Percentiles rank a stretch among this genome's conserved stretches.
Evolutionary conservation across 2,329 filamentous ascomycete genomes (phyloP).

Genomic region (Epichloe festucae): DNA sequence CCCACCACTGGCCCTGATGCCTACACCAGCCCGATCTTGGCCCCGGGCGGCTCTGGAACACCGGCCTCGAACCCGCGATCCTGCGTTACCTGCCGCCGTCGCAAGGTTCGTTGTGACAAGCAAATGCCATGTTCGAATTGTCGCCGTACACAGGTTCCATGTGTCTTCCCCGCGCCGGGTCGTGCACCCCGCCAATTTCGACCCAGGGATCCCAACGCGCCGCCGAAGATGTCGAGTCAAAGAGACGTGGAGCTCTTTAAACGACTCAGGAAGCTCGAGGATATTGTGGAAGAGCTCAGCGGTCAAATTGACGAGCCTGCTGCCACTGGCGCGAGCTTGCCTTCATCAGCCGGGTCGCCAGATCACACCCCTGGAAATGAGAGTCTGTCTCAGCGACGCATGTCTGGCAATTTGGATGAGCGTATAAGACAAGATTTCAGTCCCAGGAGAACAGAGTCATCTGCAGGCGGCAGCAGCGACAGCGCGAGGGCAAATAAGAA

Average conservation of each 20-base stretch:
- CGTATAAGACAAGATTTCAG: constrained; percentile 6
- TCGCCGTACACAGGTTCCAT: constrained; percentile 55
- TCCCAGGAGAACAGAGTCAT: constrained; percentile 14
- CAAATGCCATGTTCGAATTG: constrained; percentile 66
- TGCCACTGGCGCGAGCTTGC: constrained; percentile 17
- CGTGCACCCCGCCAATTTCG: constrained; percentile 56
- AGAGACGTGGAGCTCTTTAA: constrained; percentile 59
- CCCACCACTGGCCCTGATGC: constrained; percentile 27
- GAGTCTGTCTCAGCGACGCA: constrained; percentile 4
- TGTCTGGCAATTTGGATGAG: constrained; percentile 6
- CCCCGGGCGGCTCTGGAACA: constrained; percentile 18
- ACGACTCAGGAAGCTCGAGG: constrained; percentile 58
- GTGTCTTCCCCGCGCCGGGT: constrained; percentile 62
- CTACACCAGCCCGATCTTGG: constrained; percentile 22
- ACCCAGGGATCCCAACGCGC: constrained; percentile 50
- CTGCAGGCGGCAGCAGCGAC: constrained; percentile 22
- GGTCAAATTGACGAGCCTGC: constrained; percentile 45
- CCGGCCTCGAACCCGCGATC: constrained; percentile 33
- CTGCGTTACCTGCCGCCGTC: constrained; percentile 36
- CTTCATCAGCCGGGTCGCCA: constrained; percentile 19
- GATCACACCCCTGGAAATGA: constrained; percentile 8
- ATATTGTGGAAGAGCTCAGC: constrained; percentile 59
- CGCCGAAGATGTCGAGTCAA: constrained; percentile 45
- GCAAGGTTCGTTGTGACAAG: constrained; percentile 70
- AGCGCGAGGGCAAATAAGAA: constrained; percentile 15